phyloP scores from a whole-genome alignment of 768 basidiomycete genomes.

The Tulasnella sp. region DNA sequence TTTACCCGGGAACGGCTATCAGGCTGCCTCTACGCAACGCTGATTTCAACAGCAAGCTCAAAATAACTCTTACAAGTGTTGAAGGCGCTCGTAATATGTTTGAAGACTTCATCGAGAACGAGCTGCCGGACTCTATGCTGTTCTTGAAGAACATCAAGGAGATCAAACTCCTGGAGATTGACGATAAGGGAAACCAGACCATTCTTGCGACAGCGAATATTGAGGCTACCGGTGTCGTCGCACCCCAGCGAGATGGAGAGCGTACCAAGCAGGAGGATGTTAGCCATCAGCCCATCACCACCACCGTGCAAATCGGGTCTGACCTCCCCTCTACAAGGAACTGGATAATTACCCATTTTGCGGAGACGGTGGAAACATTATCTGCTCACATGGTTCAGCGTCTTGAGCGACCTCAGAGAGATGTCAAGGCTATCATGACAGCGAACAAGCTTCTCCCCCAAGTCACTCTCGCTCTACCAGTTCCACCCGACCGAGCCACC shows the following conservation, averaged over 20 bases:
- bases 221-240: background rate
- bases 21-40: slow-evolving; percentile 52
- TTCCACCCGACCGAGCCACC: slow-evolving; percentile 27
- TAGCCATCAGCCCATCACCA: background rate
- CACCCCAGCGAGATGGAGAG: background rate
- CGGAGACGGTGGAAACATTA: slow-evolving; percentile 40
- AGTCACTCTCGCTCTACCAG: slow-evolving; percentile 46
- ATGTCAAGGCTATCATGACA: slow-evolving; percentile 39
- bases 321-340: background rate
- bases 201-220: slow-evolving; percentile 31
- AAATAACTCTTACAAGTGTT: slow-evolving; percentile 48
- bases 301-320: background rate
- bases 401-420: slow-evolving; percentile 12
- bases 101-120: slow-evolving; percentile 32
- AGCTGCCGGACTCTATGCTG: background rate
- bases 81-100: slow-evolving; percentile 53
- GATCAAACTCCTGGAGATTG: slow-evolving; percentile 51
- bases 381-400: slow-evolving; percentile 9
- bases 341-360: slow-evolving; percentile 39
- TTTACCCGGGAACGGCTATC: slow-evolving; percentile 50
- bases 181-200: slow-evolving; percentile 38
- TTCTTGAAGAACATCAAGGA: slow-evolving; percentile 19
- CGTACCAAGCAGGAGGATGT: background rate
- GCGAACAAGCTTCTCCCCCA: slow-evolving; percentile 51
- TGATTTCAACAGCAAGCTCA: slow-evolving; percentile 44